Conservation (phyloP, 2,329 filamentous ascomycete species). For the Dactylellina haptotyla region DNA sequence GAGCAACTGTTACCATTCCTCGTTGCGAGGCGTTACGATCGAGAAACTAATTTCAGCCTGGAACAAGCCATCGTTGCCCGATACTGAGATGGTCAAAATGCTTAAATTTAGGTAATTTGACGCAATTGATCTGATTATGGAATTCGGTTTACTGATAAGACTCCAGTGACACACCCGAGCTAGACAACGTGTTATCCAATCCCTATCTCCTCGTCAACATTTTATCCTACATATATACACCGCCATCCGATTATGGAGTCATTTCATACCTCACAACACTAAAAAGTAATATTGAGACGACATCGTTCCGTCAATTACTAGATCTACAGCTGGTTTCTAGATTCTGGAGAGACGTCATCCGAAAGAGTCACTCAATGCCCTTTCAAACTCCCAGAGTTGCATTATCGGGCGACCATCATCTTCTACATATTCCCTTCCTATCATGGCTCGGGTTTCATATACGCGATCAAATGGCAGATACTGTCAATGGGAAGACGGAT, state of each 20-base stretch:
- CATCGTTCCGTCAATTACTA: background rate
- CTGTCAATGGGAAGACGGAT: background rate
- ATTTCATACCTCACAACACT: conserved; percentile 5
- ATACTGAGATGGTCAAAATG: too few relatives aligned
- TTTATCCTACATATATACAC: conserved; percentile 12
- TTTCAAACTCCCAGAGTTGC: background rate
- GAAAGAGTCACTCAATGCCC: background rate
- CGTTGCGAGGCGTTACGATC: too few relatives aligned
- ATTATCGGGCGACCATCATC: background rate
- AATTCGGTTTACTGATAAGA: too few relatives aligned
- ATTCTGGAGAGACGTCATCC: conserved; percentile 1
- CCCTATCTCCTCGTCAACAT: background rate
- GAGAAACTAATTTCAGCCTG: too few relatives aligned
- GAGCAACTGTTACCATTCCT: too few relatives aligned
- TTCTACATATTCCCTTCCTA: conserved; percentile 28
- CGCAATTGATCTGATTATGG: too few relatives aligned
- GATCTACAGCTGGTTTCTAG: background rate
- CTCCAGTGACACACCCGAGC: too few relatives aligned
- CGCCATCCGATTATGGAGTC: conserved; percentile 12
- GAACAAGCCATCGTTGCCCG: too few relatives aligned
- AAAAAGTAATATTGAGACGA: background rate
- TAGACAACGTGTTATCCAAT: conserved; percentile 6
- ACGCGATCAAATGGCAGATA: background rate
- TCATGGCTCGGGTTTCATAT: conserved; percentile 9
- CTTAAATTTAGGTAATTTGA: too few relatives aligned